phyloP scores from a whole-genome alignment of 345 rosid genomes.

The Corchorus olitorius region DNA sequence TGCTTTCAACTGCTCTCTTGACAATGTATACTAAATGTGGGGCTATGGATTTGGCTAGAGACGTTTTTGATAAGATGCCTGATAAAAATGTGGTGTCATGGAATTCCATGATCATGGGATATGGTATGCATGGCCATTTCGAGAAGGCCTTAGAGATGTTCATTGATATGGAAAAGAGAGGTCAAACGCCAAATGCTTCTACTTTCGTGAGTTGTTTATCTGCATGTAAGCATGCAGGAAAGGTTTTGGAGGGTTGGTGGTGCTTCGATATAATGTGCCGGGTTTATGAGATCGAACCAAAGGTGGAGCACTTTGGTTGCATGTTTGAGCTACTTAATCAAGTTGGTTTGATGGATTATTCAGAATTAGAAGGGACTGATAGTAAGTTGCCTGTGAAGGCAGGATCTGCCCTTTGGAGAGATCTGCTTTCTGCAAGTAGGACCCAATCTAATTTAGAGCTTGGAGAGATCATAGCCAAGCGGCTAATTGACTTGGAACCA shows the following conservation, averaged over 20 bases:
- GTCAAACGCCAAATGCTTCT: slow-evolving; percentile 47
- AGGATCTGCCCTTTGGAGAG: slow-evolving; percentile 37
- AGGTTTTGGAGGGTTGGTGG: slow-evolving; percentile 76
- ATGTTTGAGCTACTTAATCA: slow-evolving; percentile 54
- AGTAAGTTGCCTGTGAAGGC: slow-evolving; percentile 29
- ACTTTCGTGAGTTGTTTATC: slow-evolving; percentile 59
- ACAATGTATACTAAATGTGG: slow-evolving; percentile 54
- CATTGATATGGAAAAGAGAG: slow-evolving; percentile 51
- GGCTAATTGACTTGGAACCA: slow-evolving; percentile 49
- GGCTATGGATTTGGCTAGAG: slow-evolving; percentile 43
- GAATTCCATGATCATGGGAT: slow-evolving; percentile 71
- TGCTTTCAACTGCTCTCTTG: slow-evolving; percentile 63
- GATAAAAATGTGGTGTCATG: slow-evolving; percentile 49
- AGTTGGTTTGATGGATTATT: slow-evolving; percentile 47
- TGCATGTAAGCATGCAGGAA: slow-evolving; percentile 51
- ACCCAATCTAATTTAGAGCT: slow-evolving; percentile 35
- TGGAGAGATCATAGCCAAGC: slow-evolving; percentile 53
- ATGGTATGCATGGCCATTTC: slow-evolving; percentile 57
- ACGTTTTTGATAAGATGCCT: slow-evolving; percentile 44
- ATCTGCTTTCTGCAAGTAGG: slow-evolving; percentile 46
- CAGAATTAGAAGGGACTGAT: slow-evolving; percentile 41
- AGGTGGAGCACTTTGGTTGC: slow-evolving; percentile 62
- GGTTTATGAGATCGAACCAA: slow-evolving; percentile 53
- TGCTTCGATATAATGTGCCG: slow-evolving; percentile 52
- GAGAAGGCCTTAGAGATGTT: slow-evolving; percentile 56